phyloP scores from a whole-genome alignment of 768 basidiomycete species.

The Suillus fuscotomentosus region DNA sequence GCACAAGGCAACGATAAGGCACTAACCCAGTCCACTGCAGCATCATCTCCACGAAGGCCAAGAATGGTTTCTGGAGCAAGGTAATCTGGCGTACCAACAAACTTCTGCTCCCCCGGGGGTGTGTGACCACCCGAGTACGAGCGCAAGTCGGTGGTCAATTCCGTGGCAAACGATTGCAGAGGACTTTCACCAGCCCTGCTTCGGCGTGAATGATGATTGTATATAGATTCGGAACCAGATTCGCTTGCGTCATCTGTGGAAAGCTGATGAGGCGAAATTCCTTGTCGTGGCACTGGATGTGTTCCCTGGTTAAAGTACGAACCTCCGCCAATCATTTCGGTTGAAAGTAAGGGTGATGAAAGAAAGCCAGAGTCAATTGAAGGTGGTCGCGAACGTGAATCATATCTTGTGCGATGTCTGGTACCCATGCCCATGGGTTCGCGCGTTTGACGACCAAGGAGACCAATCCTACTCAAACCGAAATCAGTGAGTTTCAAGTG shows the following conservation, averaged over 20 bases:
- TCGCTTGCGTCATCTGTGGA: conserved; percentile 83
- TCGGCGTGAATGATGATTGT: conserved; percentile 54
- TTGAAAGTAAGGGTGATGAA: conserved; percentile 69
- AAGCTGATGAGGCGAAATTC: conserved; percentile 64
- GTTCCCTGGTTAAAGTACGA: conserved; percentile 81
- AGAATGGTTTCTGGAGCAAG: conserved; percentile 94
- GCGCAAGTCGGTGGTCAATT: conserved; percentile 78
- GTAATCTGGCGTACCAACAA: conserved; percentile 98
- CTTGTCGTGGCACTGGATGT: conserved; percentile 54
- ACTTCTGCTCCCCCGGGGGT: conserved; percentile 85
- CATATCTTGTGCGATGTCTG: conserved; percentile 53
- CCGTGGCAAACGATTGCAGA: conserved; percentile 82
- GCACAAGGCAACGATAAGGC: conserved; percentile 17
- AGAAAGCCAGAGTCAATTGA: conserved; percentile 79
- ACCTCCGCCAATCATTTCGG: conserved; percentile 56
- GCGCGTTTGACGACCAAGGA: conserved; percentile 94
- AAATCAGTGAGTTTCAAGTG: conserved; percentile 99
- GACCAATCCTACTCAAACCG: conserved; percentile 93
- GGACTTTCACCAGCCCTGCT: conserved; percentile 67
- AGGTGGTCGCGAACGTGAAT: conserved; percentile 77
- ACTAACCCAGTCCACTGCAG: conserved; percentile 93
- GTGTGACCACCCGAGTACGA: conserved; percentile 64
- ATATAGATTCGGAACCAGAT: conserved; percentile 82
- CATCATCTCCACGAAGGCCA: conserved; percentile 92
- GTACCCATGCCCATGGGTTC: conserved; percentile 48